Evolutionary conservation across 352 stramenopile genomes (phyloP).

Genomic region (Blastocystis sp.): DNA sequence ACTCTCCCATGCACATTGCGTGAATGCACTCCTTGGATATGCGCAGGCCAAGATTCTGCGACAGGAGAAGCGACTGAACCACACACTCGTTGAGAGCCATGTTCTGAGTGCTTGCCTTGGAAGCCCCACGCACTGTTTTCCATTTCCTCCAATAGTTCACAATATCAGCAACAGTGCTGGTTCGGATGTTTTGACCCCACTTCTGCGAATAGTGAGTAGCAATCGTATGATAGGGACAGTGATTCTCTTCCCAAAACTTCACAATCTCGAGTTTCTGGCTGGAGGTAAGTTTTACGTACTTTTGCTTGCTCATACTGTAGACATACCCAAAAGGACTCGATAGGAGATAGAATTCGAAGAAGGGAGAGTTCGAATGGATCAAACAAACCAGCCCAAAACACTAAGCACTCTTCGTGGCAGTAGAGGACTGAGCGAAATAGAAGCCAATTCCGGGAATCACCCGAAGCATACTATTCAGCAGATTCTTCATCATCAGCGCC

Average conservation of each 20-base stretch:
- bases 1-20: slow-evolving; percentile 6
- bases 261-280: slow-evolving; percentile 29
- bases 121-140: neutral
- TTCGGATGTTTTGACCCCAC: slow-evolving; percentile 3
- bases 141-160: slow-evolving; percentile 16
- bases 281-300: slow-evolving; percentile 11
- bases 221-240: neutral
- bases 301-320: neutral
- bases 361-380: neutral
- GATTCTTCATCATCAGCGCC: neutral
- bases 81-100: neutral
- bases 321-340: neutral
- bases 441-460: slow-evolving; percentile 21
- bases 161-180: neutral
- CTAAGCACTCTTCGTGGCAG: neutral
- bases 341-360: neutral
- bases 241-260: slow-evolving; percentile 12
- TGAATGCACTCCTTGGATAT: slow-evolving; percentile 13
- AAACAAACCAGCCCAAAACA: neutral
- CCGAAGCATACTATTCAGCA: neutral
- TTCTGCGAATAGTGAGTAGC: neutral
- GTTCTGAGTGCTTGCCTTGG: neutral
- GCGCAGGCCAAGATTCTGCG: neutral
- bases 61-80: neutral
- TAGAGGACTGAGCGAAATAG: neutral